phyloP scores from a whole-genome alignment of 306 rosid species.

The Lupinus albus region DNA sequence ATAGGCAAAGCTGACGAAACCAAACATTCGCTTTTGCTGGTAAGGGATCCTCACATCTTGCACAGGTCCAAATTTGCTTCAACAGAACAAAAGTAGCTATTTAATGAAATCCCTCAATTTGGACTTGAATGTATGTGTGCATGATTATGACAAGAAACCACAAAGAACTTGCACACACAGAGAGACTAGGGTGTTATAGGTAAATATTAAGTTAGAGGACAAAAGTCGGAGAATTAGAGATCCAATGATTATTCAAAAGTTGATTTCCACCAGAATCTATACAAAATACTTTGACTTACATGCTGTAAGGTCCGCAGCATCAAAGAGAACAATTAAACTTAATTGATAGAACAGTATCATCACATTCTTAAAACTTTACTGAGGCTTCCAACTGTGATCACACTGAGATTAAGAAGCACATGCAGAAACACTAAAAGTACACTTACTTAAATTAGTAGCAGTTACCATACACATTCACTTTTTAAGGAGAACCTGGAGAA shows the following conservation, averaged over 20 bases:
- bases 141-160: background rate
- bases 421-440: constrained; percentile 6
- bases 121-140: background rate
- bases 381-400: constrained; percentile 33
- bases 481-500: constrained; percentile 2
- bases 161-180: background rate
- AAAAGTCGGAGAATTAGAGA: constrained; percentile 13
- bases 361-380: background rate
- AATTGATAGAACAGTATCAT: background rate
- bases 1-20: constrained; percentile 90
- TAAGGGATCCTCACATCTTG: constrained; percentile 98
- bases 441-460: constrained; percentile 7
- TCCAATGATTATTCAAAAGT: constrained; percentile 10
- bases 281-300: background rate
- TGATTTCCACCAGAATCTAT: background rate
- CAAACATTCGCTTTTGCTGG: constrained; percentile 98
- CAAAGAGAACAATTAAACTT: constrained; percentile 11
- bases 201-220: constrained; percentile 6
- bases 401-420: constrained; percentile 11
- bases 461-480: constrained; percentile 5
- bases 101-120: no score
- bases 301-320: constrained; percentile 3
- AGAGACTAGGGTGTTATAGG: background rate
- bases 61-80: constrained; percentile 94
- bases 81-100: constrained; percentile 36